phyloP scores from a whole-genome alignment of 2,329 filamentous ascomycete genomes.

The Nothomitra cinnamomea region DNA sequence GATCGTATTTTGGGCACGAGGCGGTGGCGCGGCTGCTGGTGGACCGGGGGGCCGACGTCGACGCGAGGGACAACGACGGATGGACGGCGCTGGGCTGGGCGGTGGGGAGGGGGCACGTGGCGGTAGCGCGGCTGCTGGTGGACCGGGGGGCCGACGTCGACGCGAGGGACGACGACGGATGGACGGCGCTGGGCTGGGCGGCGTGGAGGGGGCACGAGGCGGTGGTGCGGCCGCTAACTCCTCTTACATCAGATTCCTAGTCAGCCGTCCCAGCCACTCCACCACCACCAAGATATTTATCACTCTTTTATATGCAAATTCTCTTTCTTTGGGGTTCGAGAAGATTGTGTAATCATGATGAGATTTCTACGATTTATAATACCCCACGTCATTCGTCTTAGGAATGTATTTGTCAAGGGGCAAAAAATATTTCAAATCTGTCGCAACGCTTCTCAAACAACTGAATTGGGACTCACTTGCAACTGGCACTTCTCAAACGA shows the following conservation, averaged over 20 bases:
- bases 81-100: not conserved
- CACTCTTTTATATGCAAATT: not conserved
- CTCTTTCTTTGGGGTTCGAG: not conserved
- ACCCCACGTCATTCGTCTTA: not conserved
- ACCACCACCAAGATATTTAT: not conserved
- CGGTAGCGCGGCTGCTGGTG: not conserved
- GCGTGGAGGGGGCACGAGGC: not conserved
- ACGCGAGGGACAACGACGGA: not conserved
- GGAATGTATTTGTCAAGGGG: not conserved
- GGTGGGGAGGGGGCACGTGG: not conserved
- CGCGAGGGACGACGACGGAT: too few species aligned
- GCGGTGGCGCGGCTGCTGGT: conserved; percentile 13
- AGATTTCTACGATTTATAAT: not conserved
- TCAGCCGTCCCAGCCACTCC: not conserved
- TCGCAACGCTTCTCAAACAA: too few species aligned
- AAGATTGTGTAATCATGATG: not conserved
- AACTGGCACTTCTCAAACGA: too few species aligned
- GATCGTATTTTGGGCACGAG: conserved; percentile 8
- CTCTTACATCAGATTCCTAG: not conserved
- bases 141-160: too few species aligned
- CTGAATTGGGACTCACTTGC: too few species aligned
- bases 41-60: conserved; percentile 12
- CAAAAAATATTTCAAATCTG: not conserved
- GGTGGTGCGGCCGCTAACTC: not conserved
- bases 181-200: too few species aligned